These are phyloP conservation scores for Aureobasidium uvarum DNA, from an alignment of 2,329 filamentous ascomycete genomes.

Conservation along the genomic window DNA sequence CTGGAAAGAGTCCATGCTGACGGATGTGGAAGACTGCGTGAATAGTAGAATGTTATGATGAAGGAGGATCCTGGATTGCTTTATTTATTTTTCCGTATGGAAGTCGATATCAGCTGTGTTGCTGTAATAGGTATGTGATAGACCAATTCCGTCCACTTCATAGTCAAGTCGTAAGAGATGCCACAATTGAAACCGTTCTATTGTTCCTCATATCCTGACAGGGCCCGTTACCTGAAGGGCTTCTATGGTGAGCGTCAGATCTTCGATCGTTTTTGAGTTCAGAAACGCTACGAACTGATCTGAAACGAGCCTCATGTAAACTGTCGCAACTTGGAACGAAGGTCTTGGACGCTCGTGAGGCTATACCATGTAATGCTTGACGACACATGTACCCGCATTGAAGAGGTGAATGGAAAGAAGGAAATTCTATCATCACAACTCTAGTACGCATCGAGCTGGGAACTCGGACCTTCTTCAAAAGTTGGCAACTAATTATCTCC, in stretches of 20 bases:
- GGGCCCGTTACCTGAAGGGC: not conserved
- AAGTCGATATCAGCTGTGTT: not conserved
- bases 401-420: too few species aligned
- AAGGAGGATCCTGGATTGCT: not conserved
- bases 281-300: not conserved
- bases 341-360: too few species aligned
- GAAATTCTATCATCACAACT: too few species aligned
- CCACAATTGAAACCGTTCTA: not conserved
- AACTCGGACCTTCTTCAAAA: too few species aligned
- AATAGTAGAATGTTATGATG: not conserved
- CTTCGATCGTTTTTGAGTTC: not conserved
- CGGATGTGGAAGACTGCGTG: not conserved
- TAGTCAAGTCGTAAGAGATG: not conserved
- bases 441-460: too few species aligned
- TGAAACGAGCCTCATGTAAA: not conserved
- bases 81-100: not conserved
- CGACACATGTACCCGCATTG: too few species aligned
- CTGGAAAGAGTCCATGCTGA: not conserved
- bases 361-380: too few species aligned
- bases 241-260: not conserved
- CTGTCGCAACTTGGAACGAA: too few species aligned
- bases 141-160: not conserved
- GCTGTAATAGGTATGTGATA: too few species aligned
- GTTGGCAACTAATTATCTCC: too few species aligned
- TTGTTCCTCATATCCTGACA: not conserved